Base-by-base conservation (phyloP, 805 yeast species). In the Teunomyces panamensis region DNA sequence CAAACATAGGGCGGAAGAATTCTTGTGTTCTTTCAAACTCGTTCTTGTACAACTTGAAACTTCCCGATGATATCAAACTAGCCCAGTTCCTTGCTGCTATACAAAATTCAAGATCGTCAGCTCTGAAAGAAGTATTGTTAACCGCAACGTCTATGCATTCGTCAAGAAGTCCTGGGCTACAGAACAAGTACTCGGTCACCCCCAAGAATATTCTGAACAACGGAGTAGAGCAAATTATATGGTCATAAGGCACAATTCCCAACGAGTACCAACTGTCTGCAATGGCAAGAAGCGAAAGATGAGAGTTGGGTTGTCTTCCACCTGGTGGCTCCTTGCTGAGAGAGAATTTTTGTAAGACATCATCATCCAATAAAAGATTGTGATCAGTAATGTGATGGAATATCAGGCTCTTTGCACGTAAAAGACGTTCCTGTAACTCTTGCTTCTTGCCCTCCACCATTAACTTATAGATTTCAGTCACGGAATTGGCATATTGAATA, bases 141-240 rank as follows among this genome's bases (percentile, higher is more conserved):
- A 87, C 69, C 0, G 96, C 86, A 50, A 86, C 92, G 11, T 78
- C 78, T 9, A 92, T 76, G 48, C 94, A 85, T 49, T 82, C 83
- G 39, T 90, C 96, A n/a, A 94, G 68, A 32, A 92, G 66, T 0
- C 85, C 87, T 0, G 94, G 92, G 0, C 90, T 81, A 59, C 96
- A 83, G 64, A 92, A 94, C 29, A 94, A 69, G 64, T 89, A 92
- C 63, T 94, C 97, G 0, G 96, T 81, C 20, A 94, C 97, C 39
- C 98, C 98, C 35, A 94, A 74, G 67, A 94, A 89, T 35, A 94
- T 89, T 62, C 98, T 78, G 63, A 92, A 94, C 28, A 74, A 63
- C 9, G 99, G 99, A 0, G 99, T 94, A 0, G 97, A 88, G 62
- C 98, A 92, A 49, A 92, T 91, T 69, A 92, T 91, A 67, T 94